Evolutionary conservation across 192 early-diverging fungal species (phyloP).

Genomic region (Backusella circina): DNA sequence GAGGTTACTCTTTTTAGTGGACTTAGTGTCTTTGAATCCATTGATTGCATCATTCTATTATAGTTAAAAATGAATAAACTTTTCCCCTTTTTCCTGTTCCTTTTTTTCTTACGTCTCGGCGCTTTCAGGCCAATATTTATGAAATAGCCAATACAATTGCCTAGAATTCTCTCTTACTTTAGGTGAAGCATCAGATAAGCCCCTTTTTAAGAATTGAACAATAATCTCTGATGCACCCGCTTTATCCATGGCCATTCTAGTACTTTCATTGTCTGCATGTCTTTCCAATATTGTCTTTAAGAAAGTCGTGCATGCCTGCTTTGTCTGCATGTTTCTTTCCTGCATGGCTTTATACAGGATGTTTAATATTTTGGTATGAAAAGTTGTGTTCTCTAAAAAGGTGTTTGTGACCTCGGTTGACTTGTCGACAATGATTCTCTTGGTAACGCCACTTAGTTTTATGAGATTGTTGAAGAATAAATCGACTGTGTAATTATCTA

Average conservation of each 20-base stretch:
- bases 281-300: slow-evolving; percentile 18
- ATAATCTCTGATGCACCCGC: slow-evolving; percentile 14
- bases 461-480: slow-evolving; percentile 29
- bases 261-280: slow-evolving; percentile 14
- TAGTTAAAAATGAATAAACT: not conserved
- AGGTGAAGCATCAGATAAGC: slow-evolving; percentile 33
- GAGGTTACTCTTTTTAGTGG: not conserved
- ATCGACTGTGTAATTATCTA: slow-evolving; percentile 36
- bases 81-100: not conserved
- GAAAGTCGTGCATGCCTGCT: slow-evolving; percentile 22
- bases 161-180: slow-evolving; percentile 30
- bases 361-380: slow-evolving; percentile 24
- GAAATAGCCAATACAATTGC: slow-evolving; percentile 32
- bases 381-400: slow-evolving; percentile 27
- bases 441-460: slow-evolving; percentile 16
- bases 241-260: slow-evolving; percentile 26
- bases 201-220: slow-evolving; percentile 29
- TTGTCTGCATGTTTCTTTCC: slow-evolving; percentile 34
- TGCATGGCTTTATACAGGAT: slow-evolving; percentile 24
- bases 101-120: slow-evolving; percentile 35
- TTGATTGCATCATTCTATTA: not conserved
- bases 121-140: slow-evolving; percentile 27
- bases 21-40: not conserved
- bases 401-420: slow-evolving; percentile 10
- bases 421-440: slow-evolving; percentile 27